These are phyloP conservation scores for Penicillium verhagenii DNA, from an alignment of 495 filamentous ascomycete species.

Conservation along the genomic window DNA sequence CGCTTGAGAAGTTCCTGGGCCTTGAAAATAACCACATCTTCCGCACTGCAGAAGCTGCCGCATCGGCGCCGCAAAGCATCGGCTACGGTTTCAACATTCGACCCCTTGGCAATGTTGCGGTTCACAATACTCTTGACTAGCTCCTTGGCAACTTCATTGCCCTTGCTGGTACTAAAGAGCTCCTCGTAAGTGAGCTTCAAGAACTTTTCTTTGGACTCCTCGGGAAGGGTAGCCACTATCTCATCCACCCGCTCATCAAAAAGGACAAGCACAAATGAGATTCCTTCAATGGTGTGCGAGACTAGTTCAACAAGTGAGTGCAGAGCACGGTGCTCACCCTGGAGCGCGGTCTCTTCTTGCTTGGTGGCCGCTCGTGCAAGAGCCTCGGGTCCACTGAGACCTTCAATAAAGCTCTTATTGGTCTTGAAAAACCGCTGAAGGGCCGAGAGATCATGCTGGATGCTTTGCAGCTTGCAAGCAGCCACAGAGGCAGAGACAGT, in stretches of 20 bases:
- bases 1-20: slow-evolving; percentile 91
- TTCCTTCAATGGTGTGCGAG: slow-evolving; percentile 86
- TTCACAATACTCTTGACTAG: slow-evolving; percentile 98
- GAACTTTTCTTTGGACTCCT: slow-evolving; percentile 62
- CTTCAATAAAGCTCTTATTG: slow-evolving; percentile 89
- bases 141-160: slow-evolving; percentile 91
- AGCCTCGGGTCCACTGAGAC: slow-evolving; percentile 81
- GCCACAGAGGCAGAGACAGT: slow-evolving; percentile 51
- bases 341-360: slow-evolving; percentile 84
- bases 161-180: slow-evolving; percentile 74
- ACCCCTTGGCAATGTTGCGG: slow-evolving; percentile 89
- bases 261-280: slow-evolving; percentile 88
- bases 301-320: slow-evolving; percentile 80
- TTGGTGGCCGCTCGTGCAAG: slow-evolving; percentile 66
- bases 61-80: slow-evolving; percentile 88
- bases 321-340: slow-evolving; percentile 90
- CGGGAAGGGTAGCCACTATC: slow-evolving; percentile 78
- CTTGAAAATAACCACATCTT: slow-evolving; percentile 97
- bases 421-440: slow-evolving; percentile 76
- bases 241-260: slow-evolving; percentile 91
- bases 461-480: slow-evolving; percentile 61
- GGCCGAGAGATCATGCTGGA: slow-evolving; percentile 77
- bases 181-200: slow-evolving; percentile 77
- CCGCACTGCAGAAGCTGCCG: slow-evolving; percentile 93
- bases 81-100: slow-evolving; percentile 95